A percentile compares a stretch with the other conserved stretches of the same genome.
Conservation (phyloP, 169 alveolate species). For the Theileria annulata region DNA sequence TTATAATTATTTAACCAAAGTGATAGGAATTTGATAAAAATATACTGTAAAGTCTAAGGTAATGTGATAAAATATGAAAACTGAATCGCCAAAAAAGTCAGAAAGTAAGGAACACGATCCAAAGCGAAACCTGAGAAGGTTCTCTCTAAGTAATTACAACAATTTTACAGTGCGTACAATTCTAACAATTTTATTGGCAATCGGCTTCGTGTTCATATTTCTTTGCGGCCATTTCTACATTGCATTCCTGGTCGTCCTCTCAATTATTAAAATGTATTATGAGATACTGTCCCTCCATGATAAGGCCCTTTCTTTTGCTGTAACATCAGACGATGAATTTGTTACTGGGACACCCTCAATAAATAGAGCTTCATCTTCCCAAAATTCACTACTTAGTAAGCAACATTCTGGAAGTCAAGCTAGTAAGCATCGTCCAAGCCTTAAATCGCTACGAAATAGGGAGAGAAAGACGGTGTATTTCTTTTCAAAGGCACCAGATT, state of each 20-base stretch:
- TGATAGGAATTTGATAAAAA: no score
- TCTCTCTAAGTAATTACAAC: neutral
- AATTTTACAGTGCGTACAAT: slow-evolving; percentile 23
- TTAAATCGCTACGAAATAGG: neutral
- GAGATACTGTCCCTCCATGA: slow-evolving; percentile 51
- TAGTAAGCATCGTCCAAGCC: neutral
- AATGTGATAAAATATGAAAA: neutral
- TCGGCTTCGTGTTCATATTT: slow-evolving; percentile 25
- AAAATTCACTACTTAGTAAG: neutral
- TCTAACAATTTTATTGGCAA: slow-evolving; percentile 8
- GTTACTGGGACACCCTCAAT: neutral
- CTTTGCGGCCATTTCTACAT: slow-evolving; percentile 49
- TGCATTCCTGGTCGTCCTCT: slow-evolving; percentile 20
- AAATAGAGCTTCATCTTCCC: neutral
- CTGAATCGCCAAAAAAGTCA: neutral
- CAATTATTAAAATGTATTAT: slow-evolving; percentile 35
- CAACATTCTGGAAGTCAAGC: neutral
- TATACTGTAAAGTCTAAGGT: neutral
- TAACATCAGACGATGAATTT: slow-evolving; percentile 19
- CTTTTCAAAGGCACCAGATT: slow-evolving; percentile 45
- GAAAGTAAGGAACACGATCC: neutral
- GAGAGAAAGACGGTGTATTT: slow-evolving; percentile 57
- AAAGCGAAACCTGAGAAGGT: neutral
- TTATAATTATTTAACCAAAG: no score
- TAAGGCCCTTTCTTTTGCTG: slow-evolving; percentile 25